Conservation (phyloP, 1,284 basidiomycete genomes). For the Papiliotrema flavescens region DNA sequence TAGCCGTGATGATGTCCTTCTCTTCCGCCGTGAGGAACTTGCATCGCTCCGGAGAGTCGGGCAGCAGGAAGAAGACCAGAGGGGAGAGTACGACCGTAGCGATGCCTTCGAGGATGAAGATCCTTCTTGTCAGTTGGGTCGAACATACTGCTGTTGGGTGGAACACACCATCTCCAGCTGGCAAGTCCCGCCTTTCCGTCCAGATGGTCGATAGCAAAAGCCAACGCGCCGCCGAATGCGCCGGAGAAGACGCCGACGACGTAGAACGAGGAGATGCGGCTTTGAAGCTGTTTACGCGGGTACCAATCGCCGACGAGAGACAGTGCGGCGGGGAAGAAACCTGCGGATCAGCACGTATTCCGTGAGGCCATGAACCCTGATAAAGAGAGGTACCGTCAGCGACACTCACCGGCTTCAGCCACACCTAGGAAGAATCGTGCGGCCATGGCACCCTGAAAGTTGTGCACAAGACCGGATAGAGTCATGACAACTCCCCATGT, state of each 20-base stretch:
- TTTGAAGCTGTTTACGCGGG: slow-evolving; percentile 32
- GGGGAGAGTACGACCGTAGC: slow-evolving; percentile 17
- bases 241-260: slow-evolving; percentile 41
- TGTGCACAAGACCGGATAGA: slow-evolving; percentile 36
- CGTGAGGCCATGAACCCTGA: too few relatives aligned
- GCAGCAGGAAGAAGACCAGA: slow-evolving; percentile 16
- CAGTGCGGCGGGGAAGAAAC: slow-evolving; percentile 39
- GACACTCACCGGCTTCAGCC: slow-evolving; percentile 23
- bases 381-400: too few relatives aligned
- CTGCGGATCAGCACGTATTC: too few relatives aligned
- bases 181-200: slow-evolving; percentile 35
- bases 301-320: slow-evolving; percentile 34
- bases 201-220: slow-evolving; percentile 5
- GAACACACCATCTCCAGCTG: slow-evolving; percentile 51
- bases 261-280: slow-evolving; percentile 40
- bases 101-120: slow-evolving; percentile 10
- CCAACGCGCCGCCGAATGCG: slow-evolving; percentile 46
- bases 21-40: slow-evolving; percentile 18
- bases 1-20: slow-evolving; percentile 8
- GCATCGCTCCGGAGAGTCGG: slow-evolving; percentile 12
- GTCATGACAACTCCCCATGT: slow-evolving; percentile 6
- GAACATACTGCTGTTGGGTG: not conserved
- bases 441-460: slow-evolving; percentile 40
- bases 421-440: slow-evolving; percentile 29
- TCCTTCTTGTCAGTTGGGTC: not conserved